These are phyloP conservation scores for Asterophora lycoperdoides DNA, from an alignment of 768 basidiomycete genomes.

Conservation along the genomic window DNA sequence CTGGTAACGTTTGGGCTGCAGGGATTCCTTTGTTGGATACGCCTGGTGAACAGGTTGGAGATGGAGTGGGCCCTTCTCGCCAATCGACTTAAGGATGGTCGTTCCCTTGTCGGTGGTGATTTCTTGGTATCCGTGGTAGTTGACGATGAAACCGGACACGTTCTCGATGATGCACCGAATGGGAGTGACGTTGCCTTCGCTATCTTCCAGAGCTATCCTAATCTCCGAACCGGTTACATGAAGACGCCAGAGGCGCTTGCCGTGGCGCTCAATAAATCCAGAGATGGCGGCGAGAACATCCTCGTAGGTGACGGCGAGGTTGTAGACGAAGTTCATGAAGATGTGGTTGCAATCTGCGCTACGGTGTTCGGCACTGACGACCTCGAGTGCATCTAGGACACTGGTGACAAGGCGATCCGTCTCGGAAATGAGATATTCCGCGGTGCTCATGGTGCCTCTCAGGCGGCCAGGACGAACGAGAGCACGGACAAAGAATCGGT, in stretches of 20 bases:
- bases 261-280: slow-evolving; percentile 99
- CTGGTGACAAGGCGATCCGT: slow-evolving; percentile 94
- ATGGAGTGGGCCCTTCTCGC: slow-evolving; percentile 95
- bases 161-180: slow-evolving; percentile 99
- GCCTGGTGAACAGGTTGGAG: slow-evolving; percentile 90
- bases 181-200: slow-evolving; percentile 90
- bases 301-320: slow-evolving; percentile 90
- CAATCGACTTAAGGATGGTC: slow-evolving; percentile 95
- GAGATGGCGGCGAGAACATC: slow-evolving; percentile 95
- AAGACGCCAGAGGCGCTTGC: slow-evolving; percentile 96
- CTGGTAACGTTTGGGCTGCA: slow-evolving; percentile 98
- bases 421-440: slow-evolving; percentile 98
- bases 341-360: slow-evolving; percentile 98
- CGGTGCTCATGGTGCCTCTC: slow-evolving; percentile 85
- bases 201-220: slow-evolving; percentile 90
- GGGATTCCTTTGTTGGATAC: slow-evolving; percentile 95
- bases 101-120: slow-evolving; percentile 94
- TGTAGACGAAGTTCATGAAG: slow-evolving; percentile 99
- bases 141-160: slow-evolving; percentile 97
- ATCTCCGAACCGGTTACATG: slow-evolving; percentile 99
- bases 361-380: slow-evolving; percentile 84
- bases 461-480: slow-evolving; percentile 94
- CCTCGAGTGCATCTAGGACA: slow-evolving; percentile 91
- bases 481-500: slow-evolving; percentile 96
- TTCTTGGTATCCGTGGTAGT: slow-evolving; percentile 97